These are phyloP conservation scores for Hypoxylon sp. DNA, from an alignment of 2,329 filamentous ascomycete species.

Conservation along the genomic window DNA sequence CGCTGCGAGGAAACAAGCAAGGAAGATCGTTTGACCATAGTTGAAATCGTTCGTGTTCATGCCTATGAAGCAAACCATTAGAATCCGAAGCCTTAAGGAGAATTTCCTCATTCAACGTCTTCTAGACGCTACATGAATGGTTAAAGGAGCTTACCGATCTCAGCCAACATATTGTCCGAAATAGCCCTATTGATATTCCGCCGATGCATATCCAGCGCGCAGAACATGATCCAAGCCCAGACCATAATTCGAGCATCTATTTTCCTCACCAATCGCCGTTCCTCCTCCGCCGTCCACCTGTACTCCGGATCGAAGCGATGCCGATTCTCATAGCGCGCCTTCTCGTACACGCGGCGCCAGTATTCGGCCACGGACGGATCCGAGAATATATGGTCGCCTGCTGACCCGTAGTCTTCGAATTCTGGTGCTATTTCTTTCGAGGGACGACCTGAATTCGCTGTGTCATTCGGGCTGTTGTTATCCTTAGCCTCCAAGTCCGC, in stretches of 20 bases:
- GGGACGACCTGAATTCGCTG: slow-evolving; percentile 2
- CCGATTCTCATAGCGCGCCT: slow-evolving; percentile 68
- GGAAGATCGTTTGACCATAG: slow-evolving; percentile 64
- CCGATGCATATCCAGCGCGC: slow-evolving; percentile 46
- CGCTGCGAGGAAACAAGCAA: slow-evolving; percentile 62
- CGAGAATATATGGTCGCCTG: slow-evolving; percentile 60
- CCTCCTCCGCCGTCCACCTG: slow-evolving; percentile 69
- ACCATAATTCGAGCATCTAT: slow-evolving; percentile 56
- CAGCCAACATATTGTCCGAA: slow-evolving; percentile 55
- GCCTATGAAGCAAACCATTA: slow-evolving; percentile 29
- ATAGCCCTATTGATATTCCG: slow-evolving; percentile 52
- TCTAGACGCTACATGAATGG: not conserved
- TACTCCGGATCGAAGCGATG: slow-evolving; percentile 71
- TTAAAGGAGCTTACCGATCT: slow-evolving; percentile 49
- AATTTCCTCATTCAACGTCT: not conserved
- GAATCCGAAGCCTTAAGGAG: not conserved
- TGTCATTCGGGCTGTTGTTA: slow-evolving; percentile 9
- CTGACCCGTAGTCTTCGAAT: slow-evolving; percentile 51
- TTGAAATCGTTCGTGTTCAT: slow-evolving; percentile 60
- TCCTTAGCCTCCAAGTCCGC: slow-evolving; percentile 21
- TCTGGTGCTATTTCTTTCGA: slow-evolving; percentile 22
- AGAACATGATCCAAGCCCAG: slow-evolving; percentile 50
- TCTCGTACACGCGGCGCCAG: slow-evolving; percentile 67
- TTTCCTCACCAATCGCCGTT: slow-evolving; percentile 66
- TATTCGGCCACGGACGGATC: slow-evolving; percentile 66